Base-by-base conservation (phyloP, 305 asterid genomes). In the Caryopteris hybrid region DNA sequence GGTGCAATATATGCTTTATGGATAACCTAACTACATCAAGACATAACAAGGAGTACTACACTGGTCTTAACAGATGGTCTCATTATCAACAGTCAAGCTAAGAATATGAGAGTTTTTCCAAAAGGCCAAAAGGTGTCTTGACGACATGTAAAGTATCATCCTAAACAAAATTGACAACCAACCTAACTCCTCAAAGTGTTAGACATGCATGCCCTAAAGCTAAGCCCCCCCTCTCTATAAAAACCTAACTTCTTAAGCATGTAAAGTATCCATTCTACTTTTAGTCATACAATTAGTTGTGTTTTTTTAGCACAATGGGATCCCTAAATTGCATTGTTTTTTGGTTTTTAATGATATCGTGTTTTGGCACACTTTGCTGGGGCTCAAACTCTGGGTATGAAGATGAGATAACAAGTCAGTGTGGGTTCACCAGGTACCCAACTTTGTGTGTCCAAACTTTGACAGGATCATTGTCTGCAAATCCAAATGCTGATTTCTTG, bases 371-470 rank as follows among this genome's bases (percentile, higher is more conserved):
- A 34, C 13, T 36, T 16, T 53, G 71, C 42, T 21, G 22, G 52
- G 76, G 57, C 53, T 33, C 67, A 50, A 62, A 53, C 12, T 13
- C 8, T 38, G 53, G 31, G 20, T 39, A 31, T 29, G 70, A 66
- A 10, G 73, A 69, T 25, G 67, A 68, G 11, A 70, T 81, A 14
- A 72, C 39, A 45, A 41, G 52, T 23, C 61, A 81, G 31, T 90
- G 95, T 76, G 82, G 81, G 71, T 77, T 79, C 80, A 83, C 97
- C 34, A 78, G 86, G 50, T 86, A 74, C 69, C 95, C 91, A 3
- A 68, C 67, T 7, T 58, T 90, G 78, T 90, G 95, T 69, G 79
- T 60, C 39, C 82, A 79, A 61, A 77, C 81, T 65, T 62, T 86
- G 66, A 21, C 74, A 33, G 72, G 33, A 59, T 69, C 52, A 34